A percentile compares a stretch with the other conserved stretches of the same genome.
phyloP scores from a whole-genome alignment of 2,329 filamentous ascomycete species.

The Alternaria consortialis region DNA sequence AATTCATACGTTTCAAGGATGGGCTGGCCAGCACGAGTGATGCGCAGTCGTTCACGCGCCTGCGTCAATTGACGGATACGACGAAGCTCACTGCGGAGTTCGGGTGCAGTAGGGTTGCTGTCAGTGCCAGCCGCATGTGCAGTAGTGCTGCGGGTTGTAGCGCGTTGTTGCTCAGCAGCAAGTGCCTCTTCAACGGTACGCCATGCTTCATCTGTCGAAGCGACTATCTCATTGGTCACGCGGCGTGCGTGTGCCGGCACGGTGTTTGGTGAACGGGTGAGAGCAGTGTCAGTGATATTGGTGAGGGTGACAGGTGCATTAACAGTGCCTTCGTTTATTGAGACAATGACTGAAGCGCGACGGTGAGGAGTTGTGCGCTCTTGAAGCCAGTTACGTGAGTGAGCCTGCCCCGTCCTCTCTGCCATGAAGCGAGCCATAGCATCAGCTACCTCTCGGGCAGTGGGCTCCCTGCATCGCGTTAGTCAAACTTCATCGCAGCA shows the following conservation, averaged over 20 bases:
- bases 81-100: slow-evolving; percentile 45
- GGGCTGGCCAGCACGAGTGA: slow-evolving; percentile 40
- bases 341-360: slow-evolving; percentile 53
- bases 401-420: slow-evolving; percentile 23
- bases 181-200: slow-evolving; percentile 59
- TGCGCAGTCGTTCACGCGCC: slow-evolving; percentile 49
- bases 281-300: slow-evolving; percentile 42
- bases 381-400: slow-evolving; percentile 30
- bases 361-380: slow-evolving; percentile 47
- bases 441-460: slow-evolving; percentile 31
- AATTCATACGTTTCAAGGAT: slow-evolving; percentile 37
- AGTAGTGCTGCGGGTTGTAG: slow-evolving; percentile 25
- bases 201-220: slow-evolving; percentile 56
- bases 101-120: slow-evolving; percentile 37
- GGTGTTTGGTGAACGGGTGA: slow-evolving; percentile 43
- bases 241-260: slow-evolving; percentile 45
- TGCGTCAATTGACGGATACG: slow-evolving; percentile 49
- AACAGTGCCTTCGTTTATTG: slow-evolving; percentile 39
- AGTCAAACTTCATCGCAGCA: slow-evolving; percentile 17
- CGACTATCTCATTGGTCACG: slow-evolving; percentile 40
- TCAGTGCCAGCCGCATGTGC: slow-evolving; percentile 20
- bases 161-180: slow-evolving; percentile 47
- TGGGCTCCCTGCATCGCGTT: slow-evolving; percentile 19
- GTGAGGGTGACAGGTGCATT: slow-evolving; percentile 29
- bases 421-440: slow-evolving; percentile 35